phyloP scores from a whole-genome alignment of 352 stramenopile genomes.

The Aphanomyces stellatus region DNA sequence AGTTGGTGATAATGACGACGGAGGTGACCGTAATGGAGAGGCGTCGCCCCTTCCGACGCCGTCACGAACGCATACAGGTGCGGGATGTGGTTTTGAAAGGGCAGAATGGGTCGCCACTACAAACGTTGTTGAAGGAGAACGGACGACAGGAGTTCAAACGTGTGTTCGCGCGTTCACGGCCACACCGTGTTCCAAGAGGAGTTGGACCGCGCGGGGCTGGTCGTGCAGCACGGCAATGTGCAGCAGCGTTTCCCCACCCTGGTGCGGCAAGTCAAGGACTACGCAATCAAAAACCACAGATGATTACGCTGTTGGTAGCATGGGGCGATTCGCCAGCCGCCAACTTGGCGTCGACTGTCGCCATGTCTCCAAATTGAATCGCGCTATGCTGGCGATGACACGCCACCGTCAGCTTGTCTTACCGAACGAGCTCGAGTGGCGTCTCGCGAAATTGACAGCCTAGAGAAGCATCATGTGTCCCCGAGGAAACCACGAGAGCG shows the following conservation, averaged over 20 bases:
- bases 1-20: neutral
- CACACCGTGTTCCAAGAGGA: conserved; percentile 40
- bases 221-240: conserved; percentile 57
- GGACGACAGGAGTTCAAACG: neutral
- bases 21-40: conserved; percentile 45
- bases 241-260: conserved; percentile 46
- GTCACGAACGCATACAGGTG: conserved; percentile 49
- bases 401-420: neutral
- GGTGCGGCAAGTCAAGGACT: no score
- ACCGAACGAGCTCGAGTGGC: conserved; percentile 1
- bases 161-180: conserved; percentile 25
- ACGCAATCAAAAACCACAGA: no score
- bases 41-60: conserved; percentile 41
- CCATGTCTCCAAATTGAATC: conserved; percentile 40
- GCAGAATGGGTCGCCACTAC: conserved; percentile 31
- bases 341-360: conserved; percentile 25
- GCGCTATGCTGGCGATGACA: conserved; percentile 19
- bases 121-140: conserved; percentile 24
- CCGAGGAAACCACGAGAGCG: no score
- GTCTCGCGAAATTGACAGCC: neutral
- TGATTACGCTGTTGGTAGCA: no score
- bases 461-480: no score
- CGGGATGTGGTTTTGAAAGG: conserved; percentile 30
- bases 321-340: neutral
- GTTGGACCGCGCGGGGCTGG: conserved; percentile 37